phyloP scores from a whole-genome alignment of 495 filamentous ascomycete genomes.

The Parathielavia hyrcaniae region DNA sequence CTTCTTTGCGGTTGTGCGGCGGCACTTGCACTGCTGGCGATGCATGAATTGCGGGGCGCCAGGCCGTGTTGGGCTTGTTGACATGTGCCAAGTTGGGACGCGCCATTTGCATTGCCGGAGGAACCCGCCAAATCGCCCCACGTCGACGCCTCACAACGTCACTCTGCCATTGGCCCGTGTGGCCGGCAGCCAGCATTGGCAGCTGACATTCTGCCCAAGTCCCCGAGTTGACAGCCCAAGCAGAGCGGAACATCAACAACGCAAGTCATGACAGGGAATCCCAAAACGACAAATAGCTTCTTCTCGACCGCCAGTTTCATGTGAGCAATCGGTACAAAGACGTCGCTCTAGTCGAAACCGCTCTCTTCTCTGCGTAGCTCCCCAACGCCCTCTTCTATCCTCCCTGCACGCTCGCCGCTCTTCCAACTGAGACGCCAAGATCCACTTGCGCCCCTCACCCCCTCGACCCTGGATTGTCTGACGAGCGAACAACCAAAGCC shows the following conservation, averaged over 20 bases:
- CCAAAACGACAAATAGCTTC: conserved; percentile 1
- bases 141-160: too few relatives aligned
- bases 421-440: conserved; percentile 7
- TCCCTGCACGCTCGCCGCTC: conserved; percentile 11
- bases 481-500: conserved; percentile 10
- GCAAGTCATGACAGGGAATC: neutral
- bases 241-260: neutral
- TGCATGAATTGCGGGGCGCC: conserved; percentile 9
- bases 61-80: conserved; percentile 14
- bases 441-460: neutral
- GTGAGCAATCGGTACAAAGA: too few relatives aligned
- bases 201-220: neutral
- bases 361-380: too few relatives aligned
- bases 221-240: conserved; percentile 4
- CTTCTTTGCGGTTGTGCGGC: neutral
- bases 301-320: too few relatives aligned
- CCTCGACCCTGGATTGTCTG: neutral
- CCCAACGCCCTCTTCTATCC: neutral
- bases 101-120: conserved; percentile 20
- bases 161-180: conserved; percentile 4
- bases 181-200: conserved; percentile 2
- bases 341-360: too few relatives aligned
- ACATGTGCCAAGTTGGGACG: conserved; percentile 15
- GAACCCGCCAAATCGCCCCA: conserved; percentile 8
- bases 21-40: neutral